These are phyloP conservation scores for Yamadazyma taylorii DNA, from an alignment of 1,139 yeast genomes.

Conservation along the genomic window DNA sequence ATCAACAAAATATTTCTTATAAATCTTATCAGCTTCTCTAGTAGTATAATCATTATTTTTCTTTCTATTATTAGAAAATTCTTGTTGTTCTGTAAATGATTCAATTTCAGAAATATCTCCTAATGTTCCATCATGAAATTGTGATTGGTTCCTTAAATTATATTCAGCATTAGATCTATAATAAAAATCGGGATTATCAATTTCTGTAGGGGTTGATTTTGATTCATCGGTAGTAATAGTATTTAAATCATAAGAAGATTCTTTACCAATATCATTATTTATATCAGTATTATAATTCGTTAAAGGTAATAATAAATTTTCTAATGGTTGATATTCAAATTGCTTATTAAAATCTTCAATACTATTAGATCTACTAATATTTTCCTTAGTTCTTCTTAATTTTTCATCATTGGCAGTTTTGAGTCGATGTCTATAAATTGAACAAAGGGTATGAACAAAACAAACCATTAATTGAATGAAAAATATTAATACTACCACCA, in stretches of 20 bases:
- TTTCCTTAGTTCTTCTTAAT: constrained; percentile 4
- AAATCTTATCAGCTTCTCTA: constrained; percentile 50
- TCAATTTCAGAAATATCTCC: constrained; percentile 11
- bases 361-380: constrained; percentile 12
- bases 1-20: constrained; percentile 38
- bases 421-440: constrained; percentile 19
- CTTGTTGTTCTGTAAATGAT: constrained; percentile 25
- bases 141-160: constrained; percentile 5
- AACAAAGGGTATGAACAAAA: constrained; percentile 26
- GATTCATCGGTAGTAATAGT: background rate
- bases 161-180: constrained; percentile 18
- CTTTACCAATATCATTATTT: background rate
- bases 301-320: constrained; percentile 9
- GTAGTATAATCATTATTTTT: constrained; percentile 42
- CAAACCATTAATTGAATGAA: constrained; percentile 33
- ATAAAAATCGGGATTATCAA: constrained; percentile 13
- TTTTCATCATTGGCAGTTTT: background rate
- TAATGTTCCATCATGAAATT: background rate
- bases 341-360: constrained; percentile 27
- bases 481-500: constrained; percentile 37
- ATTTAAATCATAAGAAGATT: background rate
- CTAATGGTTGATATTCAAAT: constrained; percentile 36
- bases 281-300: constrained; percentile 2
- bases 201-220: background rate
- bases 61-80: constrained; percentile 23